Base-by-base conservation (phyloP, 176 grass and related monocot species). In the Tillandsia fasciculata region DNA sequence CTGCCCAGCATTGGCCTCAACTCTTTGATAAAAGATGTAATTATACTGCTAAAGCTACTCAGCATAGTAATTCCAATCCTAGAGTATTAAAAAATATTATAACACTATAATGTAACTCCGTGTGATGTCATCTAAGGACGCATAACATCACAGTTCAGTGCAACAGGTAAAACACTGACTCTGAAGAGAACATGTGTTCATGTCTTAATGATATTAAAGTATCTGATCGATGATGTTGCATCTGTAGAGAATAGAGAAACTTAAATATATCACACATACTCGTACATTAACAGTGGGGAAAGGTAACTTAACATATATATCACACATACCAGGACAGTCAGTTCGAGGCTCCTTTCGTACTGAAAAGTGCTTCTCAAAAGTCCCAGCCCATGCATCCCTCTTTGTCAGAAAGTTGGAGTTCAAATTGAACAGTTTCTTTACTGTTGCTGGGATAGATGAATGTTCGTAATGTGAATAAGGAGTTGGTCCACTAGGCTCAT, bases 301-400 rank as follows among this genome's bases (percentile, higher is more conserved):
- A 23, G 7, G 17, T 18, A 61, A 61, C 15, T 42, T 42, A n/a
- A 61, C 17, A 22, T 61, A 20, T 6, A 61, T 61, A 61, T 23
- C 8, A 61, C 10, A 61, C 52, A n/a, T 13, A 56, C 56, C 65
- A 23, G 79, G 79, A 64, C 72, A 75, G 52, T 81, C 71, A 53
- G 48, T 70, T 52, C 78, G 56, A 0, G 78, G 79, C n/a, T 23
- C 64, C 26, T 74, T 65, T 52, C 79, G 42, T 13, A 70, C 10
- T n/a, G 33, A 65, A 20, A 74, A 69, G 57, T 70, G 28, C 26
- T 51, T 70, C 52, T 81, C 72, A 42, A 81, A 81, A 8, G 53
- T 75, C 48, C 79, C 79, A 11, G 72, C 79, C 79, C 79, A 81
- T 51, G 72, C 79, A 70, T 81, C 72, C 50, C 79, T 81, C 72